Base-by-base conservation (phyloP, 352 stramenopile species). In the Globisporangium paddicum region DNA sequence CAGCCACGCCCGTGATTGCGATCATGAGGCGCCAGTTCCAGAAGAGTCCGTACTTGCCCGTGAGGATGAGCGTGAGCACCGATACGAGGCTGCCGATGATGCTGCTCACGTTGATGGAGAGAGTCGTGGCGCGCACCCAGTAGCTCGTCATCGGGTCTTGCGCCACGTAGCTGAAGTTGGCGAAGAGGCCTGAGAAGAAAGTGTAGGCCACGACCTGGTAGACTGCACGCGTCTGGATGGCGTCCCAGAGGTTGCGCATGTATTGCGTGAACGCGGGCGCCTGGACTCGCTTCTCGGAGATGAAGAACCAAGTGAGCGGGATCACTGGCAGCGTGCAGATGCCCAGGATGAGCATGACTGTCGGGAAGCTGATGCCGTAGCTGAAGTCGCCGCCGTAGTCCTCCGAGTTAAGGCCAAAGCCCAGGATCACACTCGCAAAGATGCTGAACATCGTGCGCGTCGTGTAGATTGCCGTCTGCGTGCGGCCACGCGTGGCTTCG, bases 311-410 rank as follows among this genome's bases (percentile, higher is more conserved):
- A 32, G 62, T 60, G 10, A 66, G 55, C 1, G 62, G 62, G 8
- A 68, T 38, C 8, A 65, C 42, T 40, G 63, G 63, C 9, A 32
- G 38, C 30, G 18, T 47, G 30, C 2, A 46, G 35, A 73, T 38
- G 0, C 34, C 58, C 32, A 69, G 58, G 7, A 23, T 18, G 32
- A 69, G 32, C 47, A 60, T 60, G 30, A 58, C 55, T n/a, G 69
- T 50, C 13, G 73, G 75, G 62, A 87, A 86, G 53, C 58, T 73
- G 9, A 90, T 40, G 35, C 68, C 71, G 54, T 76, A 80, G 60
- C 72, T 56, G 53, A 82, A 90, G 34, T 64, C 58, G 9, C 79
- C 79, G 35, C 75, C 75, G 55, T 90, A 90, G 13, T 79, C 59
- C 30, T 61, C 51, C 7, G 72, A 73, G 67, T 89, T 92, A 49